Percentiles rank a stretch among this genome's conserved stretches.
These are phyloP conservation scores for Zhuliangozyma blackwelliae DNA, from an alignment of 1,139 yeast genomes.

Conservation along the genomic window DNA sequence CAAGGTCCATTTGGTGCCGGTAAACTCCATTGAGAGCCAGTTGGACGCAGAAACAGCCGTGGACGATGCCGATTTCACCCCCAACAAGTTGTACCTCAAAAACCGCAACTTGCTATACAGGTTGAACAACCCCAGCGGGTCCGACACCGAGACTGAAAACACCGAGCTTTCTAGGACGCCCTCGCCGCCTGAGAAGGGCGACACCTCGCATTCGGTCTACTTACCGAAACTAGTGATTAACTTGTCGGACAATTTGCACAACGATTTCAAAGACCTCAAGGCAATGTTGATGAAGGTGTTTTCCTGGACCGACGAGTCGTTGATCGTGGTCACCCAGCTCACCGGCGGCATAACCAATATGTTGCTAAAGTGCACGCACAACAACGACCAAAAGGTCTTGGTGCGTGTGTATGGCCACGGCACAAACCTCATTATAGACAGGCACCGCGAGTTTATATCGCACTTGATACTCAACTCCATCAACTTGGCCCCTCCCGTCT, in stretches of 20 bases:
- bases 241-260: conserved; percentile 26
- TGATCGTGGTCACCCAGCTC: conserved; percentile 35
- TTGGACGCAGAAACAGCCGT: background rate
- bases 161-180: conserved; percentile 8
- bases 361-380: conserved; percentile 50
- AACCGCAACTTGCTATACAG: conserved; percentile 38
- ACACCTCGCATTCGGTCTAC: conserved; percentile 28
- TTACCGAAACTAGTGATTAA: conserved; percentile 36
- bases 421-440: conserved; percentile 66
- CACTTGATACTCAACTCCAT: conserved; percentile 61
- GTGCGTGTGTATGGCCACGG: conserved; percentile 77
- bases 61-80: conserved; percentile 15
- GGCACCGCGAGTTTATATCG: conserved; percentile 72
- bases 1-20: conserved; percentile 36
- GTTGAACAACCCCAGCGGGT: conserved; percentile 41
- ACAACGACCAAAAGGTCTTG: conserved; percentile 38
- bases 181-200: conserved; percentile 10
- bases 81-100: conserved; percentile 25
- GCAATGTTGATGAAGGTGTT: conserved; percentile 31
- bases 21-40: conserved; percentile 15
- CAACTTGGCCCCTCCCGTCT: conserved; percentile 64
- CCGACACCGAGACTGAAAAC: conserved; percentile 35
- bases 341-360: conserved; percentile 83
- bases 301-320: conserved; percentile 26
- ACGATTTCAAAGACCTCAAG: conserved; percentile 29